These are phyloP conservation scores for Pyrenochaeta sp. DNA, from an alignment of 2,329 filamentous ascomycete species.

Conservation along the genomic window DNA sequence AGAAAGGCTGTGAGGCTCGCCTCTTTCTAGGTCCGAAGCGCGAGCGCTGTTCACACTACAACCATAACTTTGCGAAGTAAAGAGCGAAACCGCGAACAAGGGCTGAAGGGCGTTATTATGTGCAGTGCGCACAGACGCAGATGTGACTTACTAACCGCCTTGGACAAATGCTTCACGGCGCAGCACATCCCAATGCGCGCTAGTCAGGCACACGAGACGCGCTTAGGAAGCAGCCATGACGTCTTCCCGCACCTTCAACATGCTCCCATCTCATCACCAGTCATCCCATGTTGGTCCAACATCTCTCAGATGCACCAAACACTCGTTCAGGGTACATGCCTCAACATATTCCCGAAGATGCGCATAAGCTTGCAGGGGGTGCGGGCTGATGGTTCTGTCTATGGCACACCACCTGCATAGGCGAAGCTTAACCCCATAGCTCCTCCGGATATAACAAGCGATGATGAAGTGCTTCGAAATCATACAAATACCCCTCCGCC, in stretches of 20 bases:
- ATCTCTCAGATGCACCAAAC: neutral
- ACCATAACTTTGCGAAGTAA: neutral
- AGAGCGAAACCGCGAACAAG: neutral
- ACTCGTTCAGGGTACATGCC: neutral
- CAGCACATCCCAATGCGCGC: neutral
- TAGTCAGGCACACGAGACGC: neutral
- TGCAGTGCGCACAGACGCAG: neutral
- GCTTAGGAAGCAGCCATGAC: slow-evolving; percentile 6
- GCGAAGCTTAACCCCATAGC: slow-evolving; percentile 6
- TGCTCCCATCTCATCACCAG: neutral
- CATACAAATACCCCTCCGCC: slow-evolving; percentile 9
- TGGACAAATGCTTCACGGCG: neutral
- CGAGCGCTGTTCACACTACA: too few species aligned
- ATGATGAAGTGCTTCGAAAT: too few species aligned
- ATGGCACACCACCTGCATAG: too few species aligned
- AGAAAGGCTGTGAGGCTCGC: too few species aligned
- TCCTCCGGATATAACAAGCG: slow-evolving; percentile 17
- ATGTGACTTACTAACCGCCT: neutral
- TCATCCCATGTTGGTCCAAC: slow-evolving; percentile 2
- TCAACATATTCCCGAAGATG: neutral
- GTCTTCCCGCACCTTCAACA: neutral
- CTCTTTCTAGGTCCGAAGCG: too few species aligned
- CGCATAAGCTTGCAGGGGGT: slow-evolving; percentile 4
- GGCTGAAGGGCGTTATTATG: neutral
- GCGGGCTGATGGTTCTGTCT: neutral